These are phyloP conservation scores for Polysphondylium violaceum DNA, from an alignment of 78 protist species.

Conservation along the genomic window DNA sequence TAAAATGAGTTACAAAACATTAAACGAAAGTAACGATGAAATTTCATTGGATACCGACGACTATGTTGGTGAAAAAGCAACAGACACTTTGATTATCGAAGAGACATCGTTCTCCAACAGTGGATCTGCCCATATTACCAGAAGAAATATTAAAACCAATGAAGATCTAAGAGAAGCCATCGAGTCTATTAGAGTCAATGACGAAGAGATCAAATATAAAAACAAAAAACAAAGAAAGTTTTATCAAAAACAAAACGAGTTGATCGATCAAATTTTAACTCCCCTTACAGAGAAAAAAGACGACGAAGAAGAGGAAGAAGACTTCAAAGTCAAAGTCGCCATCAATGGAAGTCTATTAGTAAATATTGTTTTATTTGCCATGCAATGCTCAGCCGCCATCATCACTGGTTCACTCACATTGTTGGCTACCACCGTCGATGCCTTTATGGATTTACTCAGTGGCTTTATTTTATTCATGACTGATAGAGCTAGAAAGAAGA, in stretches of 20 bases:
- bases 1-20: too few relatives aligned
- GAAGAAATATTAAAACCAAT: too few relatives aligned
- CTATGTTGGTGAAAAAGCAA: too few relatives aligned
- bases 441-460: slow-evolving; percentile 87
- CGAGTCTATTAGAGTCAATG: neutral
- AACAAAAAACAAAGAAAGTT: slow-evolving; percentile 47
- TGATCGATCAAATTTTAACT: slow-evolving; percentile 70
- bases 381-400: slow-evolving; percentile 81
- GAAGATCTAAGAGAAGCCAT: slow-evolving; percentile 12
- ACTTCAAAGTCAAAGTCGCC: slow-evolving; percentile 60
- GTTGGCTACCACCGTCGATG: slow-evolving; percentile 83
- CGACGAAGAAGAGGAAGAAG: slow-evolving; percentile 58
- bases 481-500: slow-evolving; percentile 59
- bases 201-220: neutral
- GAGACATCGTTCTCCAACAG: too few relatives aligned
- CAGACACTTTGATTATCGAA: too few relatives aligned
- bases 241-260: slow-evolving; percentile 69
- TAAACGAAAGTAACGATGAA: too few relatives aligned
- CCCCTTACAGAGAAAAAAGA: neutral
- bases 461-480: slow-evolving; percentile 87
- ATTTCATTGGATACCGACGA: too few relatives aligned
- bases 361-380: slow-evolving; percentile 71
- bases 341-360: slow-evolving; percentile 69
- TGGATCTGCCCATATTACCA: too few relatives aligned
- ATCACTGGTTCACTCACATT: slow-evolving; percentile 84